Conservation (phyloP, 2,329 filamentous ascomycete species). For the Paradendryphiella salina region DNA sequence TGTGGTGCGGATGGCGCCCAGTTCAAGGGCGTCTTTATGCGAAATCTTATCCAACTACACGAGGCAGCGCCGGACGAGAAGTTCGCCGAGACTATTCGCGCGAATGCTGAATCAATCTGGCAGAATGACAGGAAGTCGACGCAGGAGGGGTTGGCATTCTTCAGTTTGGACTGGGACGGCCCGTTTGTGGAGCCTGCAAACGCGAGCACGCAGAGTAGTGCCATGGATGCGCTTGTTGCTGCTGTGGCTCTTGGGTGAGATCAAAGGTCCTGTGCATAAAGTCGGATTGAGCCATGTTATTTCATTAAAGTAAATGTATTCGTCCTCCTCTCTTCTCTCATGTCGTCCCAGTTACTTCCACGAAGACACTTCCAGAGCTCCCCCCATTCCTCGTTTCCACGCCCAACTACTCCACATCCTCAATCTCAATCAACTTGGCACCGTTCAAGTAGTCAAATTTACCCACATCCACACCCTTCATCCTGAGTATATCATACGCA, state of each 20-base stretch:
- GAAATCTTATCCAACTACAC: constrained; percentile 65
- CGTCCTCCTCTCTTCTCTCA: neutral
- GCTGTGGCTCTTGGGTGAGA: constrained; percentile 44
- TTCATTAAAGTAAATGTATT: neutral
- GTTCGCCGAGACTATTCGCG: constrained; percentile 60
- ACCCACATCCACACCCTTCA: constrained; percentile 63
- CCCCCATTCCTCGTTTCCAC: too few species aligned
- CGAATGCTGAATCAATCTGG: constrained; percentile 70
- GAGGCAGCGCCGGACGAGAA: constrained; percentile 53
- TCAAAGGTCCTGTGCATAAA: too few species aligned
- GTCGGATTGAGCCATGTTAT: too few species aligned
- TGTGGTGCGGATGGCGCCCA: constrained; percentile 57
- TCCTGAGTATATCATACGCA: constrained; percentile 64
- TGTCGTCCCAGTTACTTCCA: too few species aligned
- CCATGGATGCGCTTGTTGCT: constrained; percentile 68
- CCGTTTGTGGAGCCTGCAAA: constrained; percentile 57
- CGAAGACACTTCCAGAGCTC: too few species aligned
- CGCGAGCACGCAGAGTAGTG: constrained; percentile 66
- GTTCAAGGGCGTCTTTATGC: constrained; percentile 73
- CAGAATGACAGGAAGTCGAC: constrained; percentile 56
- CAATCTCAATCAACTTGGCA: constrained; percentile 2
- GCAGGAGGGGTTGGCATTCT: constrained; percentile 28
- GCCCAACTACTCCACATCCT: neutral
- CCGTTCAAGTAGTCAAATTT: constrained; percentile 61
- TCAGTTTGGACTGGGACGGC: constrained; percentile 69